Conservation (phyloP, 208 protist genomes). For the Leishmania aethiopica region DNA sequence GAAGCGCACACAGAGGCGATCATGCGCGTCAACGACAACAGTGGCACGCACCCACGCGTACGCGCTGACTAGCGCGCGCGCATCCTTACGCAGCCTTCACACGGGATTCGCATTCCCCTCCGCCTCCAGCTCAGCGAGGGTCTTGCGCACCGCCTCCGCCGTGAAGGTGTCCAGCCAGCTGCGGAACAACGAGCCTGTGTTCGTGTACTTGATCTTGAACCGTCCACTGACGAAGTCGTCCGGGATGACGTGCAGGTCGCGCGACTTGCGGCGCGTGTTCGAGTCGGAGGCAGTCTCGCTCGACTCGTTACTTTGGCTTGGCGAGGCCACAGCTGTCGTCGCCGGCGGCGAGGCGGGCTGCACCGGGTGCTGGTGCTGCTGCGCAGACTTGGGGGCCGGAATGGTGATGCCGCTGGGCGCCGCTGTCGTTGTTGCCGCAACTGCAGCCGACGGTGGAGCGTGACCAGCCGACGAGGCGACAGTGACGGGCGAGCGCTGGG, state of each 20-base stretch:
- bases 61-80: background rate
- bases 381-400: constrained; percentile 34
- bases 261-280: constrained; percentile 7
- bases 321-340: background rate
- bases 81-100: background rate
- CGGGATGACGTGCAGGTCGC: constrained; percentile 34
- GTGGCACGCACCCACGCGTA: background rate
- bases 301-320: background rate
- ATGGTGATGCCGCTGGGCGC: constrained; percentile 28
- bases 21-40: background rate
- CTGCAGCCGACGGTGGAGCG: constrained; percentile 9
- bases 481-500: constrained; percentile 15
- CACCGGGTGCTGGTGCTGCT: constrained; percentile 10
- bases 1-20: background rate
- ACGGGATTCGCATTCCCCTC: constrained; percentile 12
- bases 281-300: constrained; percentile 6
- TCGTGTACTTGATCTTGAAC: constrained; percentile 36
- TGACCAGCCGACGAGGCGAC: background rate
- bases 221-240: constrained; percentile 55
- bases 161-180: constrained; percentile 49
- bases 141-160: constrained; percentile 32
- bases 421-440: constrained; percentile 7
- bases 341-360: background rate
- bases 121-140: constrained; percentile 23
- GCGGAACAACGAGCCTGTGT: constrained; percentile 39